Evolutionary conservation across 371 early-diverging fungal species (phyloP).

Genomic region (Mortierella sp.): DNA sequence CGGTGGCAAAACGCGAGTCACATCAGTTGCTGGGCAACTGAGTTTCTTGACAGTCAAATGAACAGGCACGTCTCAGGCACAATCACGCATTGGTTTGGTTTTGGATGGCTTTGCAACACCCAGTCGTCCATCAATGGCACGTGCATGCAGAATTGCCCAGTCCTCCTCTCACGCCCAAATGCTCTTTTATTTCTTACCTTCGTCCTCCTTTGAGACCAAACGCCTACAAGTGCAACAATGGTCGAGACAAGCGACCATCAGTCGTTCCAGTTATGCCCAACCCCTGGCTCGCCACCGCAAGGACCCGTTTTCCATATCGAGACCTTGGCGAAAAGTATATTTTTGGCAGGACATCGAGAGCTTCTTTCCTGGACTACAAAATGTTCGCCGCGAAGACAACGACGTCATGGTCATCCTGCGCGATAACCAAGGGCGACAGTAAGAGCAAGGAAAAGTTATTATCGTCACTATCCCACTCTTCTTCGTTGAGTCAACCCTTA

Average conservation of each 20-base stretch:
- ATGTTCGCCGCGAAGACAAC: conserved; percentile 14
- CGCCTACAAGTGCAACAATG: background rate
- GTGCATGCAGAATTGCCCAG: too few relatives aligned
- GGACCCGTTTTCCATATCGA: conserved; percentile 13
- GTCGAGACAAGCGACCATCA: conserved; percentile 12
- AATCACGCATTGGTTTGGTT: too few relatives aligned
- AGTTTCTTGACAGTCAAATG: background rate
- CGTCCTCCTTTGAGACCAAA: background rate
- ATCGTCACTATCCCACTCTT: background rate
- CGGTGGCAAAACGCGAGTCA: conserved; percentile 8
- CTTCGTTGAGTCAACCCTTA: too few relatives aligned
- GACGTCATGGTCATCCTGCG: conserved; percentile 15
- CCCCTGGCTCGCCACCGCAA: background rate
- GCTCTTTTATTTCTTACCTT: too few relatives aligned
- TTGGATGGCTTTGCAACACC: too few relatives aligned
- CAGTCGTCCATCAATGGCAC: too few relatives aligned
- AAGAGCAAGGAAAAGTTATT: background rate
- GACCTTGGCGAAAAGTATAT: conserved; percentile 11
- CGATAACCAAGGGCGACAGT: conserved; percentile 18
- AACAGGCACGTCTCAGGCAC: background rate
- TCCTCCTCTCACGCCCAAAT: too few relatives aligned
- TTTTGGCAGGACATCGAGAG: conserved; percentile 32
- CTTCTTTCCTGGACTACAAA: conserved; percentile 11
- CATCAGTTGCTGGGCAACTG: background rate
- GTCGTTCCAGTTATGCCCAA: conserved; percentile 1